Evolutionary conservation across 768 basidiomycete species (phyloP), one percentile per base, ranked within the genome.

Genomic region (Pleurotus platypus): DNA sequence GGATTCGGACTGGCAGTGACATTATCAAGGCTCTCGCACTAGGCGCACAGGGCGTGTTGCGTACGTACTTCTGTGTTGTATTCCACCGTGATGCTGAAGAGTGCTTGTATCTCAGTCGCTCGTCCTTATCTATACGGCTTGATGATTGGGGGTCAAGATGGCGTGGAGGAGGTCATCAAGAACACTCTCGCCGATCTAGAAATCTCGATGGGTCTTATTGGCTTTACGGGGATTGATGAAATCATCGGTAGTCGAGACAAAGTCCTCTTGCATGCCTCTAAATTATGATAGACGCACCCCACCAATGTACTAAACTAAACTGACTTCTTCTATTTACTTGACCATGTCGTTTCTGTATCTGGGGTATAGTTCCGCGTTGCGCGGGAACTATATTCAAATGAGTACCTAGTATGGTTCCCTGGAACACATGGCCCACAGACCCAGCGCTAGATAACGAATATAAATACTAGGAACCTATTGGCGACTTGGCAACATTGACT

Each of bases 11-110:
- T 0, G 93, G 90, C 9, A 82, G 84, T 45, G 94, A 96, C 60
- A 82, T 94, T 46, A 77, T 92, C 69, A 90, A 91, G 69, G 93
- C 94, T 0, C 70, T 94, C 26, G 92, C 92, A 1, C 76, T 95
- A 0, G 92, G 94, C 42, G 93, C 94, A 6, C 87, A 94, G 62
- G 91, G 76, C 6, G 85, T 94, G 13, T 68, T 94, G 16, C 75
- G 85, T 91, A 61, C 62, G 89, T 78, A 18, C 35, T 57, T 38
- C 26, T 55, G 30, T 35, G 45, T 40, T 56, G 39, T 56, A 12
- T 50, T 27, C n/a, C 55, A 7, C 2, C 1, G 12, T 27, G 27
- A 54, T 43, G 26, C 9, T 22, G 48, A 47, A 26, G 46, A 4
- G 26, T 20, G 13, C 40, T 22, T 24, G 42, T 30, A 13, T 8